Conservation (phyloP, 2,329 filamentous ascomycete species). For the Lizonia empirigonia region DNA sequence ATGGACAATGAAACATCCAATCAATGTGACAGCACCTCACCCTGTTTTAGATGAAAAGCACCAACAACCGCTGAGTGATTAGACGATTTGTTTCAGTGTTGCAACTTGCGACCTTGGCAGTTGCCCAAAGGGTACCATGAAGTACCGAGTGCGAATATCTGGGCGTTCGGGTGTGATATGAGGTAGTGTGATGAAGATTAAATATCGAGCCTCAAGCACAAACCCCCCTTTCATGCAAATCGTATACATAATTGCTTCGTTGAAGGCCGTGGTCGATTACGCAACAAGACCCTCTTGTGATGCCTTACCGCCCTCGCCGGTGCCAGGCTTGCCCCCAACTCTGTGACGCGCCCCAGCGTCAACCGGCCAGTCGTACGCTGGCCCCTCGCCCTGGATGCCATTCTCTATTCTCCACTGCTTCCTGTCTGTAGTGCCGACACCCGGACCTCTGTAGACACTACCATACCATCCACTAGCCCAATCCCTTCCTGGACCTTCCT, state of each 20-base stretch:
- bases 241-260: background rate
- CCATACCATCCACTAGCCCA: constrained; percentile 66
- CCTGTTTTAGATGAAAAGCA: background rate
- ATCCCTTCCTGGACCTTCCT: constrained; percentile 57
- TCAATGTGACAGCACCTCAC: constrained; percentile 4
- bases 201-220: constrained; percentile 7
- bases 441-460: constrained; percentile 64
- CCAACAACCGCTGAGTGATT: background rate
- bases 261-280: background rate
- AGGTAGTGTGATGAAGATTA: constrained; percentile 4
- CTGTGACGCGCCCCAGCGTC: constrained; percentile 23
- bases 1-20: constrained; percentile 18
- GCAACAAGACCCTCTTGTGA: constrained; percentile 13
- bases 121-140: background rate
- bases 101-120: background rate
- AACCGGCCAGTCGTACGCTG: constrained; percentile 16
- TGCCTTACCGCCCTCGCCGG: constrained; percentile 14
- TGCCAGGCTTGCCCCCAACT: constrained; percentile 8
- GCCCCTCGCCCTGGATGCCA: constrained; percentile 26
- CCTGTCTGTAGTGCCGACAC: constrained; percentile 59
- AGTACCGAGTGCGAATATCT: background rate
- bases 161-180: background rate
- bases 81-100: background rate
- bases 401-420: constrained; percentile 60
- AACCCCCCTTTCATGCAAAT: background rate